Conservation (phyloP, 805 yeast genomes). For the Teunomyces cretensis region DNA sequence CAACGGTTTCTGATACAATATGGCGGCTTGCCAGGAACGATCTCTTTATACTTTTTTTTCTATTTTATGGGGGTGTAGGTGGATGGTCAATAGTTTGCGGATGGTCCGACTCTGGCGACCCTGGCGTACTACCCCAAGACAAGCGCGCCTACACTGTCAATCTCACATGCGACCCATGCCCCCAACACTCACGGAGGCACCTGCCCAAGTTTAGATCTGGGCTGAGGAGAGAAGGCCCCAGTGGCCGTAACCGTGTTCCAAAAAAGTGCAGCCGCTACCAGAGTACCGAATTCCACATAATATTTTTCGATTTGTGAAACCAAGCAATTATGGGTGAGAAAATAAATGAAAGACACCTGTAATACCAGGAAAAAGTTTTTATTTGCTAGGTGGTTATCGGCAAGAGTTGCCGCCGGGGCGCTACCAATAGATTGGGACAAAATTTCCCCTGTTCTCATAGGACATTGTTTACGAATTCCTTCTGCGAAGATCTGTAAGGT, state of each 20-base stretch:
- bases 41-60: conserved; percentile 1
- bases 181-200: not conserved
- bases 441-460: not conserved
- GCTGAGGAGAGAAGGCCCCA: not conserved
- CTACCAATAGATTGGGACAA: not conserved
- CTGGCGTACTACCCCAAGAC: no score
- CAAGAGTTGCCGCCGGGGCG: not conserved
- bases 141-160: no score
- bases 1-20: not conserved
- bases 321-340: conserved; percentile 1
- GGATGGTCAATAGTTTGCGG: no score
- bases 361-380: not conserved
- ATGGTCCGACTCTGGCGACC: no score
- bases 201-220: not conserved
- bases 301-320: not conserved
- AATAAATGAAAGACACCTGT: not conserved
- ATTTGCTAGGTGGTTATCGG: not conserved
- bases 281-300: not conserved
- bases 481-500: conserved; percentile 1
- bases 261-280: not conserved
- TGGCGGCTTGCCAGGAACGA: not conserved
- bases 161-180: not conserved
- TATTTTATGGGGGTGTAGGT: not conserved
- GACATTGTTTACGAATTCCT: conserved; percentile 1
- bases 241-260: not conserved